These are phyloP conservation scores for Debaryomyces tyrocola DNA, from an alignment of 805 yeast genomes.

Conservation along the genomic window DNA sequence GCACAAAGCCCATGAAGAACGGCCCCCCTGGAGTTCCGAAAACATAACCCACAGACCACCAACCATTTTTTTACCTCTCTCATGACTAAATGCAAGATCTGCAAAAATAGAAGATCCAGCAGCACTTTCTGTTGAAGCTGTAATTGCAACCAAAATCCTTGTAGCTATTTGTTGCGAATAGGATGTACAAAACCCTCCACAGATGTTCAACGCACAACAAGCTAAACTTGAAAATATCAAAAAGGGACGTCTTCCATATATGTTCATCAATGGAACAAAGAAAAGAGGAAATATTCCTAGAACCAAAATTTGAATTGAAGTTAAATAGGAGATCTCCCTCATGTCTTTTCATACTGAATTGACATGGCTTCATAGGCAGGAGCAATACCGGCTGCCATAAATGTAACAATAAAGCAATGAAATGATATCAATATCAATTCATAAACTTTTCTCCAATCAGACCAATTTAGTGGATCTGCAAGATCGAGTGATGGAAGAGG, in stretches of 20 bases:
- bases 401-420: slow-evolving; percentile 12
- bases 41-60: slow-evolving; percentile 15
- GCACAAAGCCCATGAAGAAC: slow-evolving; percentile 13
- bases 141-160: slow-evolving; percentile 9
- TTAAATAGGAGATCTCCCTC: too few species aligned
- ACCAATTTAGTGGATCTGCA: slow-evolving; percentile 17
- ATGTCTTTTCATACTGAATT: too few species aligned
- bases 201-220: slow-evolving; percentile 10
- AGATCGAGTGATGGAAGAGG: slow-evolving; percentile 13
- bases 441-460: slow-evolving; percentile 9
- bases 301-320: slow-evolving; percentile 11
- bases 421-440: slow-evolving; percentile 13
- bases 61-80: slow-evolving; percentile 15
- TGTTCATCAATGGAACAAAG: slow-evolving; percentile 8
- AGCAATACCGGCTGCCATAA: slow-evolving; percentile 15
- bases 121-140: slow-evolving; percentile 1
- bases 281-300: slow-evolving; percentile 6
- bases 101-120: slow-evolving; percentile 13
- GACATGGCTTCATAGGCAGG: slow-evolving; percentile 1
- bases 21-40: slow-evolving; percentile 18
- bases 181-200: slow-evolving; percentile 10
- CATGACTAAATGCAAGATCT: slow-evolving; percentile 13
- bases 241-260: slow-evolving; percentile 12
- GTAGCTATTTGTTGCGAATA: slow-evolving; percentile 13
- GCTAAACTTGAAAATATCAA: slow-evolving; percentile 9